Evolutionary conservation across 2,329 filamentous ascomycete species (phyloP).

Genomic region (Calonectria multiphialidica): DNA sequence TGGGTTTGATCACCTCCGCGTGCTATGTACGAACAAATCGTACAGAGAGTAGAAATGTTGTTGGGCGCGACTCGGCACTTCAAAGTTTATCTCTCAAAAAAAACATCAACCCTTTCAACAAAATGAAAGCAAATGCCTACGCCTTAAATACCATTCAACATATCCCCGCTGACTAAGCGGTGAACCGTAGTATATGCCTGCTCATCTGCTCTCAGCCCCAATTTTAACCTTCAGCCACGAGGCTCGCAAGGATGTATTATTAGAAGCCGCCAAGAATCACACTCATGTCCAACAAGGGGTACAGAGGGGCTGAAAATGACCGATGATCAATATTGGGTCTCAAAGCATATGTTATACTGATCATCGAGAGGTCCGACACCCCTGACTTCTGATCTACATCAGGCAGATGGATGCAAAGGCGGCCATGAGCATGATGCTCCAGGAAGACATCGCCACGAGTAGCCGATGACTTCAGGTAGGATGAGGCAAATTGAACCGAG

Average conservation of each 20-base stretch:
- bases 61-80: no score
- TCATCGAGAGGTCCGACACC: neutral
- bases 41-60: no score
- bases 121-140: no score
- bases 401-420: neutral
- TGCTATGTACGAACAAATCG: no score
- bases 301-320: neutral
- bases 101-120: no score
- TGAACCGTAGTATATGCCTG: neutral
- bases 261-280: neutral
- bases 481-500: neutral
- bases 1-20: no score
- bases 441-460: neutral
- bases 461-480: neutral
- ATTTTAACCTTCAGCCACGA: constrained; percentile 4
- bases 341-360: neutral
- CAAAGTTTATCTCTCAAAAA: neutral
- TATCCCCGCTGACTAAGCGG: neutral
- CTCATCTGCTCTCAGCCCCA: neutral
- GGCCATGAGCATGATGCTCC: no score
- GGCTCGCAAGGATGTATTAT: neutral
- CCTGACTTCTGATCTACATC: neutral
- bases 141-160: neutral
- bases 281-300: neutral
- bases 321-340: neutral